Percentiles rank a stretch among this genome's conserved stretches.
phyloP scores from a whole-genome alignment of 2,329 filamentous ascomycete species.

The Trichophyton schoenleinii region DNA sequence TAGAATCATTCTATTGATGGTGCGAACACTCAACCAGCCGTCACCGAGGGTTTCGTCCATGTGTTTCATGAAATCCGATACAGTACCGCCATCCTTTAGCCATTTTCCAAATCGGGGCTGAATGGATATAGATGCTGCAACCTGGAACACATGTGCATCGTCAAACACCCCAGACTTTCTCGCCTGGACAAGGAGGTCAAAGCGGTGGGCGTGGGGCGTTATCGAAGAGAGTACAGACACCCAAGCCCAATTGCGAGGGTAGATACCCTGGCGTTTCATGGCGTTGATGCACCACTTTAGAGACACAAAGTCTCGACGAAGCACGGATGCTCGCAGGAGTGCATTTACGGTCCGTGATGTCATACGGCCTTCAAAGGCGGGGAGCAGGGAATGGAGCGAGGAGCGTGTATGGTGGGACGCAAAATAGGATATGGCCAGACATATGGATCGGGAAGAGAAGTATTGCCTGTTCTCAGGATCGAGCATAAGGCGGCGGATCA shows the following conservation, averaged over 20 bases:
- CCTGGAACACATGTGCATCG: background rate
- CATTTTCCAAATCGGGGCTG: constrained; percentile 22
- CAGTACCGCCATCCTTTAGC: constrained; percentile 23
- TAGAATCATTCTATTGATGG: constrained; percentile 29
- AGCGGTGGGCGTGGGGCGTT: background rate
- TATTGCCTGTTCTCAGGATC: constrained; percentile 19
- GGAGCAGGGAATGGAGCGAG: constrained; percentile 24
- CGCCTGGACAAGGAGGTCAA: constrained; percentile 3
- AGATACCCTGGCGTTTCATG: constrained; percentile 29
- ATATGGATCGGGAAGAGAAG: constrained; percentile 32
- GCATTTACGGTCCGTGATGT: constrained; percentile 35
- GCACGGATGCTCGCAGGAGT: constrained; percentile 28
- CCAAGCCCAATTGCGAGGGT: constrained; percentile 34
- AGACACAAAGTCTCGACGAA: constrained; percentile 25
- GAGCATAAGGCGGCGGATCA: constrained; percentile 24
- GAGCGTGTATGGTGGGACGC: constrained; percentile 22
- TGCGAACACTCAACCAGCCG: constrained; percentile 26
- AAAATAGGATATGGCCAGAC: constrained; percentile 29
- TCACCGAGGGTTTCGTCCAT: constrained; percentile 23
- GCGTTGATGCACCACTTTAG: constrained; percentile 28
- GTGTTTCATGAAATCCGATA: constrained; percentile 26
- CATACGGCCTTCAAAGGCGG: constrained; percentile 24
- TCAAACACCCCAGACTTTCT: background rate
- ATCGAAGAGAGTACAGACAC: constrained; percentile 24
- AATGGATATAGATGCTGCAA: constrained; percentile 18